phyloP scores from a whole-genome alignment of 306 rosid genomes.

The Prunus mira region DNA sequence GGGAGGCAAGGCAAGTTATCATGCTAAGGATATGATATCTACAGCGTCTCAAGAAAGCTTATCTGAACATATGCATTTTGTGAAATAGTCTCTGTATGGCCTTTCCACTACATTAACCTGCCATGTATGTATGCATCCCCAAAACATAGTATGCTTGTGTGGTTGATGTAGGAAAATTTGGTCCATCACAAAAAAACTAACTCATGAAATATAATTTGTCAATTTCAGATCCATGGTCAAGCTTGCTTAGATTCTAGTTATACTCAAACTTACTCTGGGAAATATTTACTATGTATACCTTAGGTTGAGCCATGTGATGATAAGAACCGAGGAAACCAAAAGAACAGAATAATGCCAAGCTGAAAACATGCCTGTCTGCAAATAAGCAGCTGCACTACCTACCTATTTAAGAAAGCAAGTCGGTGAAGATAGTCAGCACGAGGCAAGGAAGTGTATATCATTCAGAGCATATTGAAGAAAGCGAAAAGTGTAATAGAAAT shows the following conservation, averaged over 20 bases:
- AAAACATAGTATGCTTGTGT: neutral
- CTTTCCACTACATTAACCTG: neutral
- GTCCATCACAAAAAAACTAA: neutral
- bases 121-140: neutral
- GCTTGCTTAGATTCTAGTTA: neutral
- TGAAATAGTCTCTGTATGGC: neutral
- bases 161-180: neutral
- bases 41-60: neutral
- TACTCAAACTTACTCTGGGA: neutral
- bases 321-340: constrained; percentile 70
- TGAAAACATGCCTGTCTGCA: constrained; percentile 65
- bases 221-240: neutral
- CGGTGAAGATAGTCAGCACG: neutral
- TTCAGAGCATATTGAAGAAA: neutral
- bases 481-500: neutral
- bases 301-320: constrained; percentile 88
- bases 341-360: constrained; percentile 49
- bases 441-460: neutral
- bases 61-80: neutral
- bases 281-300: constrained; percentile 27
- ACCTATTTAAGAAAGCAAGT: constrained; percentile 38
- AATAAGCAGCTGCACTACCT: constrained; percentile 82
- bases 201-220: neutral
- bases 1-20: neutral
- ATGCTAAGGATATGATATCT: neutral